A percentile compares a stretch with the other conserved stretches of the same genome.
Conservation (phyloP, 2,329 filamentous ascomycete species). For the Dothideomycetes sp. region DNA sequence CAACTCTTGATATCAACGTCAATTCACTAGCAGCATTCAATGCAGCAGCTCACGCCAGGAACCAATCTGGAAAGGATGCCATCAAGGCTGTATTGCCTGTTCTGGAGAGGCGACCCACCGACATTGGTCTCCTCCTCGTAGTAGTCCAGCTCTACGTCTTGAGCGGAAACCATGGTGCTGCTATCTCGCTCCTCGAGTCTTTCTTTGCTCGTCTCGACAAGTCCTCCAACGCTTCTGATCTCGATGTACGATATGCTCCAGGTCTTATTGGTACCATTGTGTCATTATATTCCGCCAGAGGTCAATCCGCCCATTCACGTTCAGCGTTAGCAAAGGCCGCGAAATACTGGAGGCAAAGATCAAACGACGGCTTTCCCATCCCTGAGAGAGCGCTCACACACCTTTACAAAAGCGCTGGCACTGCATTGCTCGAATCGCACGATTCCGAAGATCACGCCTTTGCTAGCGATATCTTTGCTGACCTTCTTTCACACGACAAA, state of each 20-base stretch:
- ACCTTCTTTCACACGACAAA: slow-evolving; percentile 55
- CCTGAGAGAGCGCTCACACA: slow-evolving; percentile 37
- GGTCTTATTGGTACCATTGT: slow-evolving; percentile 73
- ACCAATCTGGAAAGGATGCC: slow-evolving; percentile 52
- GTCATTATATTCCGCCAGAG: slow-evolving; percentile 65
- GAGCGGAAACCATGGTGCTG: slow-evolving; percentile 59
- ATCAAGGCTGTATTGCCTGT: slow-evolving; percentile 59
- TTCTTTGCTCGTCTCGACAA: slow-evolving; percentile 64
- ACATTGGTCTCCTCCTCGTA: slow-evolving; percentile 70
- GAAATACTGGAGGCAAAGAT: slow-evolving; percentile 63
- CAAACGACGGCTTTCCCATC: slow-evolving; percentile 27
- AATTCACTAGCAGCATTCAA: slow-evolving; percentile 53
- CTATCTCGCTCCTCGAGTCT: slow-evolving; percentile 62
- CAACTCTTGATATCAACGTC: slow-evolving; percentile 25
- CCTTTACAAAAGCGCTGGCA: slow-evolving; percentile 71
- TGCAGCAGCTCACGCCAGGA: slow-evolving; percentile 62
- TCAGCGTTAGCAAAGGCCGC: slow-evolving; percentile 69
- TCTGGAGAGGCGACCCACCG: slow-evolving; percentile 62
- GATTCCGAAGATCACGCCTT: slow-evolving; percentile 54
- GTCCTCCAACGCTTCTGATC: slow-evolving; percentile 43
- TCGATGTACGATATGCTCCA: slow-evolving; percentile 68
- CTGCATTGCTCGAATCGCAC: slow-evolving; percentile 67
- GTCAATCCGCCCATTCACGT: slow-evolving; percentile 61
- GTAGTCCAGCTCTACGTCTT: slow-evolving; percentile 72
- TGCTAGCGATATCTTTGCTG: slow-evolving; percentile 69